phyloP scores from a whole-genome alignment of 257 asterid species.

The Paraleonurus japonicus region DNA sequence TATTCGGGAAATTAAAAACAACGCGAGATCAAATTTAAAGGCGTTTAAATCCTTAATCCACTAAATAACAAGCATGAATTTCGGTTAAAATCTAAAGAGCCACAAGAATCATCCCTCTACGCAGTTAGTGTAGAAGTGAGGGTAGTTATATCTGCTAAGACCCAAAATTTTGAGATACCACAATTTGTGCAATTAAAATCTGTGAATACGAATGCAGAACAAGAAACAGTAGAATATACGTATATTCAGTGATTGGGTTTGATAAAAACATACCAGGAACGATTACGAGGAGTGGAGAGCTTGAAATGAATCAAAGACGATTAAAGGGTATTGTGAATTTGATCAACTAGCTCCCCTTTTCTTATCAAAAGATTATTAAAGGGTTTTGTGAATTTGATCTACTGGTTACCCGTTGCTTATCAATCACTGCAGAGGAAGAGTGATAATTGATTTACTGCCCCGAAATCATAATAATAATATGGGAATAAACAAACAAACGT shows the following conservation, averaged over 20 bases:
- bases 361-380: neutral
- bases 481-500: neutral
- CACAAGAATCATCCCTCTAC: neutral
- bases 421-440: neutral
- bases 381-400: neutral
- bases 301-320: conserved; percentile 8
- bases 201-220: neutral
- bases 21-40: conserved; percentile 4
- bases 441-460: too few species aligned
- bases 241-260: conserved; percentile 9
- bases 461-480: neutral
- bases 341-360: neutral
- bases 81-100: neutral
- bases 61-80: conserved; percentile 1
- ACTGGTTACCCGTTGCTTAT: neutral
- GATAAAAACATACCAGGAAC: conserved; percentile 25
- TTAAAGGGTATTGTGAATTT: neutral
- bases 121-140: neutral
- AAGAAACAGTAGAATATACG: neutral
- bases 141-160: neutral
- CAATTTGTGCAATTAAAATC: neutral
- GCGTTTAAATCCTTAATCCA: conserved; percentile 18
- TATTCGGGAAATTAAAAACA: neutral
- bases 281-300: neutral
- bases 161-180: neutral